Conservation (phyloP, 345 rosid genomes). For the Crucihimalaya himalaica region DNA sequence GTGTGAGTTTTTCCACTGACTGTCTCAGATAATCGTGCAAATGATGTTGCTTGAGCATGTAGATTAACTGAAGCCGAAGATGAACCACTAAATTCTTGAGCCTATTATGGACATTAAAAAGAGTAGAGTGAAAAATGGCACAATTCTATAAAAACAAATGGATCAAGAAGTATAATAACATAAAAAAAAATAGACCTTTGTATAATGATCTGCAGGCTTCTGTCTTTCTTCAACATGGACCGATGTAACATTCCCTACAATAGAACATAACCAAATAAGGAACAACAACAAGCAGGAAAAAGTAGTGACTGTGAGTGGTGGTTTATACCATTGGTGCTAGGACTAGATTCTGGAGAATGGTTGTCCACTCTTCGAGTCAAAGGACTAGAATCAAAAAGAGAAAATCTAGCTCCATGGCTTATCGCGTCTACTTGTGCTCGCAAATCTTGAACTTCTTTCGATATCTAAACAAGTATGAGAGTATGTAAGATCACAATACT, state of each 20-base stretch:
- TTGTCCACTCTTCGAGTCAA: constrained; percentile 67
- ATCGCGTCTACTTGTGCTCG: constrained; percentile 85
- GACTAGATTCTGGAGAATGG: constrained; percentile 39
- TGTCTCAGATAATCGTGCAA: constrained; percentile 61
- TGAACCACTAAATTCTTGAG: constrained; percentile 43
- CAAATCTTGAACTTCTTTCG: constrained; percentile 87
- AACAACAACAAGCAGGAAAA: background rate
- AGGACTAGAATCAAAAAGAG: constrained; percentile 72
- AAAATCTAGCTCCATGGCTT: constrained; percentile 73
- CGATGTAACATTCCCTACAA: constrained; percentile 33
- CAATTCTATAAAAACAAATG: background rate
- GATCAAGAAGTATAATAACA: background rate
- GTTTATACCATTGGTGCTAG: constrained; percentile 51
- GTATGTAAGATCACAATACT: background rate
- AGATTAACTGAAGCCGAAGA: constrained; percentile 45
- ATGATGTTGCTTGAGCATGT: constrained; percentile 72
- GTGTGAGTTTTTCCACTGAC: constrained; percentile 37
- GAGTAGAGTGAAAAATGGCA: background rate
- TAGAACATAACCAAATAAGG: constrained; percentile 2
- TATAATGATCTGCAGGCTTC: constrained; percentile 33
- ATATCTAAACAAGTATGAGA: constrained; percentile 49
- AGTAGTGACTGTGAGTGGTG: background rate
- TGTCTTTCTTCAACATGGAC: constrained; percentile 39
- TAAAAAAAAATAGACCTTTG: constrained; percentile 43
- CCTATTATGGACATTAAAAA: constrained; percentile 18